phyloP scores from a whole-genome alignment of 345 rosid genomes.

The Gossypium longicalyx region DNA sequence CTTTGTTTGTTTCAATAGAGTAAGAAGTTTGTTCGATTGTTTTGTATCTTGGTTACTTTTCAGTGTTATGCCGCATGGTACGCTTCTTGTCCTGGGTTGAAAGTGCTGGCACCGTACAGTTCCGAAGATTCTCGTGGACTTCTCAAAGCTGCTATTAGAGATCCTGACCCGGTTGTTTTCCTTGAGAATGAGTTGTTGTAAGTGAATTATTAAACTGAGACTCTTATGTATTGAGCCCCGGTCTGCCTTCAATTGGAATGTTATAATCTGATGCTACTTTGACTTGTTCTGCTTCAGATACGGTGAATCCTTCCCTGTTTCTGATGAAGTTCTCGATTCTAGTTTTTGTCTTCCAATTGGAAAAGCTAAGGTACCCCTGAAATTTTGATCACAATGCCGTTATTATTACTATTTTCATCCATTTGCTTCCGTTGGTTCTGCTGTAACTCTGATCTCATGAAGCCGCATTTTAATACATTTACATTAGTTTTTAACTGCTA shows the following conservation, averaged over 20 bases:
- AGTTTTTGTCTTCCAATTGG: constrained; percentile 95
- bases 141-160: constrained; percentile 92
- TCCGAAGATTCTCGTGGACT: constrained; percentile 94
- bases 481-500: constrained; percentile 1
- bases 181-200: constrained; percentile 93
- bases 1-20: not conserved
- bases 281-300: constrained; percentile 44
- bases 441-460: not conserved
- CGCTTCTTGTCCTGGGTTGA: constrained; percentile 81
- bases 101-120: constrained; percentile 75
- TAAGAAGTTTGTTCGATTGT: not conserved
- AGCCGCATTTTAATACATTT: not conserved
- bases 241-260: not conserved
- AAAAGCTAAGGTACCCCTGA: constrained; percentile 72
- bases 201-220: constrained; percentile 25
- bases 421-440: not conserved
- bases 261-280: not conserved
- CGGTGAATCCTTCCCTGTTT: constrained; percentile 87
- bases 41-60: constrained; percentile 15
- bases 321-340: constrained; percentile 85
- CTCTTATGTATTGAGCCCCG: not conserved
- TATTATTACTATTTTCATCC: not conserved
- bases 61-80: constrained; percentile 97
- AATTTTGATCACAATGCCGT: not conserved
- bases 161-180: constrained; percentile 93